These are phyloP conservation scores for Phaseolus lunatus DNA, from an alignment of 306 rosid species.

Conservation along the genomic window DNA sequence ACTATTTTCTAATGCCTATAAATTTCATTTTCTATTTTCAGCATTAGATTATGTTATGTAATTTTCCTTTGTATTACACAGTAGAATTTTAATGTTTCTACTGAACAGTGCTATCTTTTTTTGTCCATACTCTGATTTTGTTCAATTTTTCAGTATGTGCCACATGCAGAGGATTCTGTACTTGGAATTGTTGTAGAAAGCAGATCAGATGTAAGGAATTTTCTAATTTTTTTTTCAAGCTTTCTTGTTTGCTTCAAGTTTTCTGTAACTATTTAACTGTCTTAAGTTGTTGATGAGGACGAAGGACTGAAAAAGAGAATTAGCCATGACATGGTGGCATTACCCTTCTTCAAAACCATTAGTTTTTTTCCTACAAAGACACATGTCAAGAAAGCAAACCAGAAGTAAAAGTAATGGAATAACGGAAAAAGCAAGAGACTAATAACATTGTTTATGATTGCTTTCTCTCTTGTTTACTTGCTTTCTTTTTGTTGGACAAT, in stretches of 20 bases:
- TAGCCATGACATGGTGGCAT: background rate
- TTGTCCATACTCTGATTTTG: conserved; percentile 10
- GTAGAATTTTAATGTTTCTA: conserved; percentile 4
- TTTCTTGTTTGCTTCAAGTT: conserved; percentile 10
- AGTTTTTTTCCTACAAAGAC: background rate
- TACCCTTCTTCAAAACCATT: conserved; percentile 7
- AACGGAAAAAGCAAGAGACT: no score
- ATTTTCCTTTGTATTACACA: background rate
- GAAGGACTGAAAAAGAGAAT: conserved; percentile 2
- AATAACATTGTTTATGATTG: no score
- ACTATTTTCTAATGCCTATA: conserved; percentile 16
- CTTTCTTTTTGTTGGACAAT: no score
- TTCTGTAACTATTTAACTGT: conserved; percentile 13
- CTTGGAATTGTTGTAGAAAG: conserved; percentile 90
- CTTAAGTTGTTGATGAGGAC: conserved; percentile 23
- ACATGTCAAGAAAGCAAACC: background rate
- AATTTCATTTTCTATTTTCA: conserved; percentile 1
- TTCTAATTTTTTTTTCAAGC: conserved; percentile 16
- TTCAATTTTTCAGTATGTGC: conserved; percentile 74
- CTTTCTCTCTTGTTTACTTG: no score
- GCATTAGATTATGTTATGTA: background rate
- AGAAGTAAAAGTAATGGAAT: no score
- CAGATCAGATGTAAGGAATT: conserved; percentile 80
- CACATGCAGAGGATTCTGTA: conserved; percentile 80
- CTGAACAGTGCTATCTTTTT: background rate